These are phyloP conservation scores for Chionographis japonica DNA, from an alignment of 106 monocot species.

Conservation along the genomic window DNA sequence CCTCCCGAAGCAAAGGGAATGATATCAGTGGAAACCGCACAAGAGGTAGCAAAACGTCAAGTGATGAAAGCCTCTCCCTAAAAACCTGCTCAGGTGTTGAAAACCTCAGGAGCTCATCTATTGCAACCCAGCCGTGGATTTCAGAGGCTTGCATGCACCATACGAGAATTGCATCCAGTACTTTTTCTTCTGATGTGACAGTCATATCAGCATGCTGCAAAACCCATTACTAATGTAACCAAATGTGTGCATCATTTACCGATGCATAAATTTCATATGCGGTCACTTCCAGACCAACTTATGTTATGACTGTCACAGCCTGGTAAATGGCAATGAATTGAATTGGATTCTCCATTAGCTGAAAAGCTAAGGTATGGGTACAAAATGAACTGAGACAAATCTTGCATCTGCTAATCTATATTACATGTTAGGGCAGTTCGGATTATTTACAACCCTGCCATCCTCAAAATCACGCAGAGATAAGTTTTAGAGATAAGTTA, in stretches of 20 bases:
- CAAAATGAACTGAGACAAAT: no score
- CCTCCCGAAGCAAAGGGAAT: conserved; percentile 58
- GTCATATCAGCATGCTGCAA: conserved; percentile 94
- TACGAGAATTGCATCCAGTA: conserved; percentile 84
- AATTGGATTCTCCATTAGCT: no score
- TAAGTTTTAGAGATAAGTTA: no score
- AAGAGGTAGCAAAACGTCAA: conserved; percentile 55
- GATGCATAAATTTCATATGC: not conserved
- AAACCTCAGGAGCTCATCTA: conserved; percentile 57
- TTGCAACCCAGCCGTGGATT: conserved; percentile 46
- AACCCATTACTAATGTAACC: conserved; percentile 28
- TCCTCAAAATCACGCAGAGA: no score
- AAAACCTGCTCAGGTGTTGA: conserved; percentile 54
- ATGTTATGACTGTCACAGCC: no score
- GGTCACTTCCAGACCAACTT: no score
- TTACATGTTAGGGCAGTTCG: no score
- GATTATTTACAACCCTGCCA: no score
- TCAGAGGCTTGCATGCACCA: conserved; percentile 81
- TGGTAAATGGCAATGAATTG: no score
- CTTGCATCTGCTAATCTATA: no score
- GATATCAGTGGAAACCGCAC: conserved; percentile 91
- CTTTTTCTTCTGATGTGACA: conserved; percentile 93
- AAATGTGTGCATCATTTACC: conserved; percentile 1
- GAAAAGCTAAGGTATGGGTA: no score
- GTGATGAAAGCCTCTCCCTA: conserved; percentile 41